These are phyloP conservation scores for Pyracantha coccinea DNA, from an alignment of 331 rosid species.

Conservation along the genomic window DNA sequence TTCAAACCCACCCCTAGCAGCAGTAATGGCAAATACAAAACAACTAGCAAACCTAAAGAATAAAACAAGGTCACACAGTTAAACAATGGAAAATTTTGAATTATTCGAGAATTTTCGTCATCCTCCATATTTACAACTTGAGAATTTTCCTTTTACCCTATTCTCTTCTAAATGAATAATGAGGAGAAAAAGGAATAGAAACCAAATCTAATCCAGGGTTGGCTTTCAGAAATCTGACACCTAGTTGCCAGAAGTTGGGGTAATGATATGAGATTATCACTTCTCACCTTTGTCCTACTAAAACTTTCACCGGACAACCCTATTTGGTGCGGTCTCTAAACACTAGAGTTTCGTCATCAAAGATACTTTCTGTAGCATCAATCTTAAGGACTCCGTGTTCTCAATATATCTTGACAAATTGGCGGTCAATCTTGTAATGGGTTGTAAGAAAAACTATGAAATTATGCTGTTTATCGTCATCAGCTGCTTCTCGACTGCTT, in stretches of 20 bases:
- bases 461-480: slow-evolving; percentile 27
- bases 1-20: neutral
- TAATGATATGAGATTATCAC: neutral
- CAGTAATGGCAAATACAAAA: neutral
- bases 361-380: neutral
- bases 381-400: slow-evolving; percentile 9
- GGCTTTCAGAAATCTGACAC: neutral
- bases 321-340: slow-evolving; percentile 4
- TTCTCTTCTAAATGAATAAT: neutral
- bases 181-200: neutral
- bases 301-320: slow-evolving; percentile 5
- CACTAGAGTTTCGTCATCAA: slow-evolving; percentile 10
- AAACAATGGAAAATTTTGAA: neutral
- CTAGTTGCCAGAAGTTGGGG: slow-evolving; percentile 6
- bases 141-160: neutral
- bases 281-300: slow-evolving; percentile 9
- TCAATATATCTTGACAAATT: slow-evolving; percentile 6
- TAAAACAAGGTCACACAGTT: neutral
- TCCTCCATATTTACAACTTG: slow-evolving; percentile 10
- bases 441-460: slow-evolving; percentile 14
- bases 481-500: slow-evolving; percentile 71
- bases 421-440: neutral
- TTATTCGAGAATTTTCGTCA: neutral
- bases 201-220: neutral
- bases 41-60: neutral